Evolutionary conservation across 257 asterid species (phyloP), one percentile per base, ranked within the genome.

Genomic region (Solanum chiquidenum): DNA sequence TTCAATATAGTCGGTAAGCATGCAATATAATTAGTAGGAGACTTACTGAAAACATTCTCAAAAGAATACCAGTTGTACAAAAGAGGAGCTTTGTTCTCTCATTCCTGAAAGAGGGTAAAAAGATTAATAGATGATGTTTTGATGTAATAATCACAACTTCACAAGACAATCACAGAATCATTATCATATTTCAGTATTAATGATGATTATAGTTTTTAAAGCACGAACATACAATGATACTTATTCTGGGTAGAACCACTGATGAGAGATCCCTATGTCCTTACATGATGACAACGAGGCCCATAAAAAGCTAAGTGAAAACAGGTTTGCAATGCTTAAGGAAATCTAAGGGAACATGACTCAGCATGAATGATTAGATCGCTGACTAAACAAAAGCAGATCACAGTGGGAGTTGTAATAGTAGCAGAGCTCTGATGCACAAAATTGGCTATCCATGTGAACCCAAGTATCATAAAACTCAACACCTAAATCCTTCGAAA

Each of bases 31-130:
- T 29, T 29, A 46, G 40, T 46, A 29, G 42, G 85, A 71, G 35
- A 88, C 98, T 75, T 93, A 97, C 99, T 92, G 94, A 92, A 80
- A 97, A 91, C 98, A 95, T 97, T 94, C 99, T 93, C 92, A 95
- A 92, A 92, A 97, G 99, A 91, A 97, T 95, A 88, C 99, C 99
- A 69, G 98, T 97, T 16, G 99, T 97, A 92, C 99, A 97, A 88
- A 97, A 97, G 25, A 97, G 98, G 91, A 97, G 98, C 94, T 92
- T 97, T 38, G 99, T 97, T 89, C 93, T 91, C 89, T 93, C 98
- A 89, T 91, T 97, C 98, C 99, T 97, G 86, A 60, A 91, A 87
- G 46, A 92, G 82, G 64, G 72, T 90, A 88, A 89, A 11, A 20
- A 29, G 83, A 76, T 2, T n/a, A 72, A 58, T 7, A 79, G 29